Evolutionary conservation across 108 stramenopile genomes (phyloP).

Genomic region (Schizochytrium sp.): DNA sequence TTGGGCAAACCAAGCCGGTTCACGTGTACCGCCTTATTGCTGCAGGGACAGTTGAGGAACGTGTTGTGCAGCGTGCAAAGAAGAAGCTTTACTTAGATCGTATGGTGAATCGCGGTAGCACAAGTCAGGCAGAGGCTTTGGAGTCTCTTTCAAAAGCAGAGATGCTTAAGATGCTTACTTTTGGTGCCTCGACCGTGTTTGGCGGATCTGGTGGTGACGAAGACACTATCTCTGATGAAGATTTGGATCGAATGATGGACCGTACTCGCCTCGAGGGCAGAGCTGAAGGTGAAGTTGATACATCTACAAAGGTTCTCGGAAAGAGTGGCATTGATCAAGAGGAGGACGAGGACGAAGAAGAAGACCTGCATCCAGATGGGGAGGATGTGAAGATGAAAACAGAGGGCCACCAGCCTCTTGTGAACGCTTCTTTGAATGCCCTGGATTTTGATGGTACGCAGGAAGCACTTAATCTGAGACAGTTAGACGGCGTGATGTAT

Average conservation of each 20-base stretch:
- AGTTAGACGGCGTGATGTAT: not conserved
- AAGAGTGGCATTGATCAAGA: slow-evolving; percentile 84
- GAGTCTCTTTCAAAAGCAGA: slow-evolving; percentile 80
- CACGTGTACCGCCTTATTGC: slow-evolving; percentile 93
- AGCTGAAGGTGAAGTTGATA: slow-evolving; percentile 92
- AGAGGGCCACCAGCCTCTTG: not conserved
- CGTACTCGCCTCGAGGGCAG: slow-evolving; percentile 91
- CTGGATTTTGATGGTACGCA: slow-evolving; percentile 6
- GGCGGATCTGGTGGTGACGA: slow-evolving; percentile 65
- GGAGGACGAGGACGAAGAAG: slow-evolving; percentile 88
- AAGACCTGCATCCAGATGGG: slow-evolving; percentile 93
- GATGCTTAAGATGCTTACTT: slow-evolving; percentile 71
- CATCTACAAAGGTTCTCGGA: slow-evolving; percentile 73
- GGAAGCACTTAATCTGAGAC: not conserved
- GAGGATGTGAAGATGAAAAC: slow-evolving; percentile 87
- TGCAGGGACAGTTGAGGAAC: slow-evolving; percentile 93
- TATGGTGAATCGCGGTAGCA: slow-evolving; percentile 84
- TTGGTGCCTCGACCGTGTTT: slow-evolving; percentile 79
- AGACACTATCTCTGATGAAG: slow-evolving; percentile 69
- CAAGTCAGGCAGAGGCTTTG: slow-evolving; percentile 80
- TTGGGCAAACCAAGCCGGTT: slow-evolving; percentile 91
- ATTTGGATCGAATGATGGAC: slow-evolving; percentile 86
- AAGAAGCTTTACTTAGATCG: slow-evolving; percentile 82
- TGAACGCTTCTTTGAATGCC: not conserved
- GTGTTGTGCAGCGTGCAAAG: slow-evolving; percentile 80